A percentile compares a stretch with the other conserved stretches of the same genome.
These are phyloP conservation scores for Saccharomycopsis sp. DNA, from an alignment of 805 yeast genomes.

Conservation along the genomic window DNA sequence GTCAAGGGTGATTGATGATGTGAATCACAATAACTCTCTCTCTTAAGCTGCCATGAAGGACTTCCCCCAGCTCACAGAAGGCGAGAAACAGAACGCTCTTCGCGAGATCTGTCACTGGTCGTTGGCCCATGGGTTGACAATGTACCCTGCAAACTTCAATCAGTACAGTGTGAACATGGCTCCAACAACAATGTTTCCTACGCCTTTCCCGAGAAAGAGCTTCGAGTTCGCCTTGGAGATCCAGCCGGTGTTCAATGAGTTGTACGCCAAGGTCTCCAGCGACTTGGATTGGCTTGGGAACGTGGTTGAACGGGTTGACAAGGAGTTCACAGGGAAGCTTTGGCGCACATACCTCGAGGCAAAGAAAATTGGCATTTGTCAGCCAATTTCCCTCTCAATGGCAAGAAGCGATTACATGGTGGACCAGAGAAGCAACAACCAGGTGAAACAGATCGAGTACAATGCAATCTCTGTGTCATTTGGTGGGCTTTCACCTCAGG, in stretches of 20 bases:
- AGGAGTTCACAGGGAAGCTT: constrained; percentile 74
- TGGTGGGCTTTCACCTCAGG: constrained; percentile 80
- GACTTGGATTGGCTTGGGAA: constrained; percentile 51
- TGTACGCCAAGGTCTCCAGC: constrained; percentile 57
- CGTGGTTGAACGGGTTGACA: constrained; percentile 48
- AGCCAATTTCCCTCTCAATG: constrained; percentile 67
- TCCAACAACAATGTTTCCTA: constrained; percentile 86
- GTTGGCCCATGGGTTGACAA: constrained; percentile 68
- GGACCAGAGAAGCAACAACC: constrained; percentile 37
- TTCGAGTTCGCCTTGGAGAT: constrained; percentile 60
- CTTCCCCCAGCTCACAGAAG: constrained; percentile 5
- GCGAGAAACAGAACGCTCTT: constrained; percentile 27
- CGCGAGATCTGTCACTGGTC: constrained; percentile 63
- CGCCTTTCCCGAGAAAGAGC: constrained; percentile 67
- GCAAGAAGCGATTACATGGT: constrained; percentile 88
- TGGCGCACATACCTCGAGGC: constrained; percentile 52
- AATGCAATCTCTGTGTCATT: constrained; percentile 94
- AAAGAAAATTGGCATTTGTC: constrained; percentile 40
- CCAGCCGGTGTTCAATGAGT: constrained; percentile 59
- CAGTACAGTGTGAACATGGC: constrained; percentile 47
- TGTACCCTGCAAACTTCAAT: constrained; percentile 58
- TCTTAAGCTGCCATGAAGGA: constrained; percentile 10
- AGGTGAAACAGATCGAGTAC: constrained; percentile 89
- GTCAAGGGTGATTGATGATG: background rate
- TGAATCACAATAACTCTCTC: background rate